Conservation (phyloP, 805 yeast genomes). For the Komagataella mondaviorum region DNA sequence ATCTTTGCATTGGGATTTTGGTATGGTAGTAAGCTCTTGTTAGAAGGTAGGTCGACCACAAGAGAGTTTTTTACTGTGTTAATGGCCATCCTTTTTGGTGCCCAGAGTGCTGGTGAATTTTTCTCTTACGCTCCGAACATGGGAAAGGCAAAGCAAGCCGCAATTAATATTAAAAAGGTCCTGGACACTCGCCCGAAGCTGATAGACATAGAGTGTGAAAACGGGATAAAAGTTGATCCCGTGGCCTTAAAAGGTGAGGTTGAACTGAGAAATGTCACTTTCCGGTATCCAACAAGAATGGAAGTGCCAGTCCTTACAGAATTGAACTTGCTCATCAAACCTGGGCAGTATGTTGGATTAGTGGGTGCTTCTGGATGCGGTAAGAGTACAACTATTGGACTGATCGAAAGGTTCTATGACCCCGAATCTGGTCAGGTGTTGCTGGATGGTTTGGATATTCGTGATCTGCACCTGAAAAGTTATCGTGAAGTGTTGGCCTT, state of each 20-base stretch:
- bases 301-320: slow-evolving; percentile 51
- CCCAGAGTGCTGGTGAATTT: neutral
- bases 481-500: slow-evolving; percentile 45
- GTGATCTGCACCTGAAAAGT: slow-evolving; percentile 26
- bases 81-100: neutral
- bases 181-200: neutral
- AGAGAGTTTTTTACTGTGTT: neutral
- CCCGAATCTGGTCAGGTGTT: slow-evolving; percentile 24
- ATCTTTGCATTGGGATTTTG: neutral
- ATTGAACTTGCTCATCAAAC: slow-evolving; percentile 46
- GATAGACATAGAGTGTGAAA: neutral
- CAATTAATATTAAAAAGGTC: neutral
- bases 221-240: neutral
- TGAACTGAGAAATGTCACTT: slow-evolving; percentile 46
- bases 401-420: slow-evolving; percentile 42
- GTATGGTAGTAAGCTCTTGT: neutral
- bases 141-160: neutral
- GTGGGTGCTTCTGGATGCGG: slow-evolving; percentile 90
- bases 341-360: slow-evolving; percentile 75
- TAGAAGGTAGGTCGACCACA: neutral
- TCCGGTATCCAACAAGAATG: slow-evolving; percentile 77
- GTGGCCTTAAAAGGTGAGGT: slow-evolving; percentile 34
- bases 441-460: slow-evolving; percentile 35
- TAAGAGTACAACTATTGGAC: slow-evolving; percentile 59
- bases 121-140: neutral